These are phyloP conservation scores for Eimeria necatrix DNA, from an alignment of 169 alveolate species.

Conservation along the genomic window DNA sequence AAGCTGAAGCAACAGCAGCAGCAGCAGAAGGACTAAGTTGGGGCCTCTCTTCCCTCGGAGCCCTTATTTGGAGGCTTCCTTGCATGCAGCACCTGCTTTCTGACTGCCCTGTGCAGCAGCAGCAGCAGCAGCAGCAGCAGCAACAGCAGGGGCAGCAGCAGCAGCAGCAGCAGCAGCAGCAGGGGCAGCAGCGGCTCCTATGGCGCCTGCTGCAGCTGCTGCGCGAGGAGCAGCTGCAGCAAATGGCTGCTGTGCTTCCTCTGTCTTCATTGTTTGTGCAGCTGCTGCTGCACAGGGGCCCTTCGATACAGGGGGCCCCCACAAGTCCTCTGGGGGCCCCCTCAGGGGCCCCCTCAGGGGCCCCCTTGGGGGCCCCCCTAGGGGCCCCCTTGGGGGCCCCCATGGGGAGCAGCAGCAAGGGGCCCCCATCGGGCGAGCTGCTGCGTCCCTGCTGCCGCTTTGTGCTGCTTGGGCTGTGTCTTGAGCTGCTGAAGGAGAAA, in stretches of 20 bases:
- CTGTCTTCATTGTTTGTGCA: slow-evolving; percentile 19
- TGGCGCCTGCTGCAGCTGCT: slow-evolving; percentile 47
- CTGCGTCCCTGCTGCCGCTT: background rate
- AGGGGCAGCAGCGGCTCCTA: background rate
- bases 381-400: background rate
- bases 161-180: slow-evolving; percentile 35
- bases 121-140: slow-evolving; percentile 44
- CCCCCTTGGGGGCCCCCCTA: no score
- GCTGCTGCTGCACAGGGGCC: slow-evolving; percentile 9
- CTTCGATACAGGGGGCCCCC: background rate
- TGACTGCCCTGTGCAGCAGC: background rate
- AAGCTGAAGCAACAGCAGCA: no score
- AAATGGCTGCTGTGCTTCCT: background rate
- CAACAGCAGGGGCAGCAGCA: background rate
- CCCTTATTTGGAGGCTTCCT: background rate
- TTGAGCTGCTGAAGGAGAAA: background rate
- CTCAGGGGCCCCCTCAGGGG: background rate
- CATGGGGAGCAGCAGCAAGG: background rate
- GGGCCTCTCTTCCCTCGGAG: slow-evolving; percentile 49
- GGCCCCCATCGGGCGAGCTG: background rate
- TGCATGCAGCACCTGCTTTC: slow-evolving; percentile 46
- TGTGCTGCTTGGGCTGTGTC: background rate
- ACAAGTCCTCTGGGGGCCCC: no score
- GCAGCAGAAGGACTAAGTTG: slow-evolving; percentile 25
- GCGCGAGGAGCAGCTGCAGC: background rate